These are phyloP conservation scores for Cadophora luteo-olivacea DNA, from an alignment of 2,329 filamentous ascomycete genomes.

Conservation along the genomic window DNA sequence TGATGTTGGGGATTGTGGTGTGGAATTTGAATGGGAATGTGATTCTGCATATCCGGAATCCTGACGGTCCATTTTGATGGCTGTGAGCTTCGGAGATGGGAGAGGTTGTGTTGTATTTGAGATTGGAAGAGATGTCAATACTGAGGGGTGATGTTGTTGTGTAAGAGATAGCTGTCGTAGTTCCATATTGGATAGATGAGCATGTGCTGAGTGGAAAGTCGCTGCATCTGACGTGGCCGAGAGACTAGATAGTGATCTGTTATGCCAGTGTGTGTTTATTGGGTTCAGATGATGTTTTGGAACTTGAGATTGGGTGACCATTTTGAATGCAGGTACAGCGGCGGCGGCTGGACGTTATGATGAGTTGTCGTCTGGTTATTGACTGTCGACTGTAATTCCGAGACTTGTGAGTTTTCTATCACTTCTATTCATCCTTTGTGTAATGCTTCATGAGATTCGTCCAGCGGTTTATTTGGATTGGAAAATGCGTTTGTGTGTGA, in stretches of 20 bases:
- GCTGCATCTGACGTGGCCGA: constrained; percentile 39
- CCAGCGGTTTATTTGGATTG: neutral
- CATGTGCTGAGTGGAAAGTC: constrained; percentile 43
- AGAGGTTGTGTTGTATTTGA: constrained; percentile 21
- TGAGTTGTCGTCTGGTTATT: neutral
- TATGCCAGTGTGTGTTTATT: constrained; percentile 31
- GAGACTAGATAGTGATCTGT: constrained; percentile 39
- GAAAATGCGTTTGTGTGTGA: constrained; percentile 4
- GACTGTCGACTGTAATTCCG: neutral
- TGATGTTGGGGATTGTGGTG: constrained; percentile 3
- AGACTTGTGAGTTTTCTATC: neutral
- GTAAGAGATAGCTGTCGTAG: constrained; percentile 25
- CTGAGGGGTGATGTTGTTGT: constrained; percentile 13
- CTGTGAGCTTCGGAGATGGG: constrained; percentile 26
- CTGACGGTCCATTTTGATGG: constrained; percentile 39
- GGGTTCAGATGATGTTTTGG: constrained; percentile 21
- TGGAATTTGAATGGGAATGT: constrained; percentile 1
- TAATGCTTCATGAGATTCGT: constrained; percentile 4
- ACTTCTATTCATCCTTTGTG: constrained; percentile 14
- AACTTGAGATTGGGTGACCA: constrained; percentile 21
- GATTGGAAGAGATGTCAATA: constrained; percentile 9
- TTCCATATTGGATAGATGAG: constrained; percentile 33
- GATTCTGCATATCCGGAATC: constrained; percentile 42
- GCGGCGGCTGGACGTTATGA: constrained; percentile 17
- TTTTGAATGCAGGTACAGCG: constrained; percentile 12